A percentile compares a stretch with the other conserved stretches of the same genome.
Evolutionary conservation across 2,329 filamentous ascomycete species (phyloP).

Genomic region (Metarhizium rileyi): DNA sequence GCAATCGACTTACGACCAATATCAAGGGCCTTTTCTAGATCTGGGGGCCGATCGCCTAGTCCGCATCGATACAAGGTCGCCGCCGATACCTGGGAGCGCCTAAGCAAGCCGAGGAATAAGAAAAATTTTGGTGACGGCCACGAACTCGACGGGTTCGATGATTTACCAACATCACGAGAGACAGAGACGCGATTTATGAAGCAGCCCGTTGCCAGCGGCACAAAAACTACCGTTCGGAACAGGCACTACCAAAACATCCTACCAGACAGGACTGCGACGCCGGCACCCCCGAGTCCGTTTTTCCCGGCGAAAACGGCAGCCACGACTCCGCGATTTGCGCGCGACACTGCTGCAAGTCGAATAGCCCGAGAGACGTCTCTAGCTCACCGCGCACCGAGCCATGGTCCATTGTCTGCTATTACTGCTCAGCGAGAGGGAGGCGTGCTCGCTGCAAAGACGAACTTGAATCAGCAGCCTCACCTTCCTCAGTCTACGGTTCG

Average conservation of each 20-base stretch:
- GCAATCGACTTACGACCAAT: constrained; percentile 46
- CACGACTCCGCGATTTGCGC: constrained; percentile 48
- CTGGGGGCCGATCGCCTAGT: constrained; percentile 50
- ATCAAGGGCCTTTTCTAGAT: constrained; percentile 49
- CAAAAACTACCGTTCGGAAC: constrained; percentile 51
- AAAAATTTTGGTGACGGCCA: constrained; percentile 76
- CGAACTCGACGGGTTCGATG: constrained; percentile 89
- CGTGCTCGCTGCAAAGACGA: constrained; percentile 40
- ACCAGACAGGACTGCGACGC: constrained; percentile 42
- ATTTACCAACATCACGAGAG: constrained; percentile 78
- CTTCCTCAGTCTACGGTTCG: constrained; percentile 33
- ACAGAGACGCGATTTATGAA: constrained; percentile 77
- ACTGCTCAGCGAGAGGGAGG: constrained; percentile 41
- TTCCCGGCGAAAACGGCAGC: constrained; percentile 47
- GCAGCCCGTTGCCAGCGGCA: constrained; percentile 60
- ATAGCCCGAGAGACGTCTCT: constrained; percentile 54
- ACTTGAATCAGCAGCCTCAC: constrained; percentile 31
- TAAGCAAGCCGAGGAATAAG: constrained; percentile 56
- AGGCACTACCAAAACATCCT: constrained; percentile 46
- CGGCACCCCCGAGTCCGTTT: constrained; percentile 42
- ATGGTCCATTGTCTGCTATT: constrained; percentile 43
- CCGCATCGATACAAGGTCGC: constrained; percentile 37
- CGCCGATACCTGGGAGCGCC: constrained; percentile 50
- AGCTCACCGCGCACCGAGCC: constrained; percentile 48
- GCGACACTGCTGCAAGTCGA: constrained; percentile 55